Base-by-base conservation (phyloP, 257 asterid species). In the Lantana camara region DNA sequence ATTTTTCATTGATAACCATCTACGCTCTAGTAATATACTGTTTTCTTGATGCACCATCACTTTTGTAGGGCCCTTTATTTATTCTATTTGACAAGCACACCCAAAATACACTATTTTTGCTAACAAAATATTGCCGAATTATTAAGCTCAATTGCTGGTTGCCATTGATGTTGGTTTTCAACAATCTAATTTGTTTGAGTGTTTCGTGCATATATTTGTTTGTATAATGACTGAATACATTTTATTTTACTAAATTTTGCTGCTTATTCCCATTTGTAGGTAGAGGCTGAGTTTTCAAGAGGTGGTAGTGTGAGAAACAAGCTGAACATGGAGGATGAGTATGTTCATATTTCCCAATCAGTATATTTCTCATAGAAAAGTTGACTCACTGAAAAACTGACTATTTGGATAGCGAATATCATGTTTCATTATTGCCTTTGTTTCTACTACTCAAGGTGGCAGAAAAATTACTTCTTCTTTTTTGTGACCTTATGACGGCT, bases 321-420 rank as follows among this genome's bases (percentile, higher is more conserved):
- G 85, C 94, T 90, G 75, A 80, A 24, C 82, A 58, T 75, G 81
- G 95, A 85, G 73, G 76, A 73, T 57, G 97, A 87, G 99, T 90
- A 93, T 64, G 97, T 67, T 68, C 63, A 46, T 45, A 63, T 49
- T 72, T 63, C 63, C 60, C 27, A 47, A 42, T 35, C 48, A 53
- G 55, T 41, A 34, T 41, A 61, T 24, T 57, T 48, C 48, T 48
- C 22, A 7, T 58, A 32, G 44, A 45, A 47, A 57, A 68, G 63
- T 41, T 58, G 21, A 44, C 13, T 57, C 40, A 12, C 13, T 20
- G 44, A 17, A 55, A 47, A 34, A 37, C 17, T 73, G 20, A 34
- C 50, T 42, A 13, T 27, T 24, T 30, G 49, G 22, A 32, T 11
- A 44, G 54, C 56, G 16, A 78, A 64, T 16, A 34, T 59, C 55